Percentiles rank a stretch among this genome's conserved stretches.
phyloP scores from a whole-genome alignment of 2,329 filamentous ascomycete species.

The Aspergillus japonicus region DNA sequence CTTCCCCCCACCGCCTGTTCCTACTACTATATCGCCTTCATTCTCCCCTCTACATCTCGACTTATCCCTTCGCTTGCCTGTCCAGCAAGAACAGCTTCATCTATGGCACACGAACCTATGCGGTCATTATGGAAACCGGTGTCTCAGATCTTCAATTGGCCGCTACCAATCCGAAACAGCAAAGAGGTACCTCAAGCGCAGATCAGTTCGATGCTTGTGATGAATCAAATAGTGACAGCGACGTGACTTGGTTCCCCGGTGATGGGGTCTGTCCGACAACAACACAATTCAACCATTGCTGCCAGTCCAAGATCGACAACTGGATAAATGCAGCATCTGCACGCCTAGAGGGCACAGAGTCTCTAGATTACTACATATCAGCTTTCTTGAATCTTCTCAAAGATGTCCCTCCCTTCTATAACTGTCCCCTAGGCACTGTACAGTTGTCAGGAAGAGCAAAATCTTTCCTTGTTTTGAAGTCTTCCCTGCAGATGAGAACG shows the following conservation, averaged over 20 bases:
- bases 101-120: no score
- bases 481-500: neutral
- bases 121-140: no score
- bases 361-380: neutral
- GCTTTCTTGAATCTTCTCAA: constrained; percentile 14
- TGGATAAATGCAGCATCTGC: constrained; percentile 2
- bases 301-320: constrained; percentile 4
- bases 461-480: neutral
- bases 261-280: constrained; percentile 10
- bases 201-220: neutral
- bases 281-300: constrained; percentile 9
- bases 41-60: no score
- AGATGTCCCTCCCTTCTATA: constrained; percentile 12
- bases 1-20: no score
- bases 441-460: neutral
- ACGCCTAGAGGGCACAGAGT: neutral
- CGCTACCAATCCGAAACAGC: no score
- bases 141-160: no score
- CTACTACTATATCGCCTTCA: no score
- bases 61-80: no score
- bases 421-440: neutral
- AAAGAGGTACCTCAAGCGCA: no score
- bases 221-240: neutral
- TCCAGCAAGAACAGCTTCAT: no score
- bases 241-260: neutral